Percentiles rank a stretch among this genome's conserved stretches.
Conservation (phyloP, 2,329 filamentous ascomycete genomes). For the Clonostachys rosea region DNA sequence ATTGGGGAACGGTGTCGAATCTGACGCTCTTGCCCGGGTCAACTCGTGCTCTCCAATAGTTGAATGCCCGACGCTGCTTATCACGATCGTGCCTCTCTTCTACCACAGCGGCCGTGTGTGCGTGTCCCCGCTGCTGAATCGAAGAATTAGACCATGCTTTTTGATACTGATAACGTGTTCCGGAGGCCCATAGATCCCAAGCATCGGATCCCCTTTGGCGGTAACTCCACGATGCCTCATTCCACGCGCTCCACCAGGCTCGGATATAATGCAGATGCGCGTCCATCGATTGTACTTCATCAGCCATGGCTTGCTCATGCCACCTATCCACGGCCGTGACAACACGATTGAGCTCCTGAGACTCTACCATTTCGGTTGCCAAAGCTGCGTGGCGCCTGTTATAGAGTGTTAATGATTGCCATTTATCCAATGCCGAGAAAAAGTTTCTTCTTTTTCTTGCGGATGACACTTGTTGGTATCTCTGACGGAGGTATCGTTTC, state of each 20-base stretch:
- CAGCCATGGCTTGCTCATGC: conserved; percentile 7
- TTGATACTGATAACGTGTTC: conserved; percentile 22
- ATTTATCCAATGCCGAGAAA: conserved; percentile 20
- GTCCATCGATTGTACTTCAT: conserved; percentile 8
- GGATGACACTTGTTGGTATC: conserved; percentile 25
- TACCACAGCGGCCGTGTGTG: conserved; percentile 26
- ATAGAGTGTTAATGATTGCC: conserved; percentile 12
- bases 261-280: conserved; percentile 11
- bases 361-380: conserved; percentile 7
- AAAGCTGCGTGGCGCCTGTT: conserved; percentile 6
- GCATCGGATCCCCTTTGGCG: conserved; percentile 15
- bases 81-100: conserved; percentile 22
- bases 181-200: conserved; percentile 21
- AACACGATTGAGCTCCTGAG: conserved; percentile 5
- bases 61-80: conserved; percentile 18
- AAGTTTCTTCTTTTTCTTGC: conserved; percentile 22
- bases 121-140: conserved; percentile 27
- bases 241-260: conserved; percentile 15
- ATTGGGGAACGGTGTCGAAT: not conserved
- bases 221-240: conserved; percentile 8
- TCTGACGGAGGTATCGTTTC: conserved; percentile 24
- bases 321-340: conserved; percentile 10
- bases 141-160: conserved; percentile 30
- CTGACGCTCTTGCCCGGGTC: conserved; percentile 7
- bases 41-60: conserved; percentile 20